Conservation (phyloP, 192 early-diverging fungal species). For the Mycoemilia scoparia region DNA sequence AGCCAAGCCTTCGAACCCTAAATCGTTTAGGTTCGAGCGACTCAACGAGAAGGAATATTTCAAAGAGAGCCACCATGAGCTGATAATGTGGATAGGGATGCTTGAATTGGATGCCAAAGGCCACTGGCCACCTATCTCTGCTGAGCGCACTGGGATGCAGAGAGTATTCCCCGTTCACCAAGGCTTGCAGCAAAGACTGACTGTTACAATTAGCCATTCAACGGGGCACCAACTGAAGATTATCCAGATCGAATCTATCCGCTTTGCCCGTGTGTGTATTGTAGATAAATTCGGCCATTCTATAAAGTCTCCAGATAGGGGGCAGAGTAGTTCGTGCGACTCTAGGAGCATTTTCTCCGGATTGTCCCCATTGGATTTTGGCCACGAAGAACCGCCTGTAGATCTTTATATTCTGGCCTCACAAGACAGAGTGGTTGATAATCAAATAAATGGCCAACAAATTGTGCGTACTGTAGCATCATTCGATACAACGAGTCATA, state of each 20-base stretch:
- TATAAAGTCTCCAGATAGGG: no score
- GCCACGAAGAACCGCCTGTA: no score
- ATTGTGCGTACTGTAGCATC: no score
- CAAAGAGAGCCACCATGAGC: slow-evolving; percentile 45
- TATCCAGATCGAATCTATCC: slow-evolving; percentile 2
- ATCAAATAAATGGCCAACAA: no score
- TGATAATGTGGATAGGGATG: slow-evolving; percentile 43
- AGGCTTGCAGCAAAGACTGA: slow-evolving; percentile 53
- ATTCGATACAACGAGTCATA: no score
- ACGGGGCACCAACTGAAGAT: slow-evolving; percentile 45
- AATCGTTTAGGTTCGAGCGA: slow-evolving; percentile 11
- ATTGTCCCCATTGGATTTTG: no score
- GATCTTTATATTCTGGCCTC: no score
- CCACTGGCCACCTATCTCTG: slow-evolving; percentile 37
- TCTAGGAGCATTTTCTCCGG: no score
- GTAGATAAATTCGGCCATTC: slow-evolving; percentile 2
- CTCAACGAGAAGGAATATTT: slow-evolving; percentile 40
- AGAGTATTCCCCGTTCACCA: slow-evolving; percentile 44
- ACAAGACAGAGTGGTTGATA: no score
- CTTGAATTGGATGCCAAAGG: slow-evolving; percentile 45
- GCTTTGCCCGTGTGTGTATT: slow-evolving; percentile 5
- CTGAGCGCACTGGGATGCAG: slow-evolving; percentile 17
- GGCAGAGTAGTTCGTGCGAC: no score
- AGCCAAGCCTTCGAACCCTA: slow-evolving; percentile 8
- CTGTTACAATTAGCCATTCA: slow-evolving; percentile 42